Evolutionary conservation across 2,329 filamentous ascomycete species (phyloP).

Genomic region (Curvularia hawaiiensis): DNA sequence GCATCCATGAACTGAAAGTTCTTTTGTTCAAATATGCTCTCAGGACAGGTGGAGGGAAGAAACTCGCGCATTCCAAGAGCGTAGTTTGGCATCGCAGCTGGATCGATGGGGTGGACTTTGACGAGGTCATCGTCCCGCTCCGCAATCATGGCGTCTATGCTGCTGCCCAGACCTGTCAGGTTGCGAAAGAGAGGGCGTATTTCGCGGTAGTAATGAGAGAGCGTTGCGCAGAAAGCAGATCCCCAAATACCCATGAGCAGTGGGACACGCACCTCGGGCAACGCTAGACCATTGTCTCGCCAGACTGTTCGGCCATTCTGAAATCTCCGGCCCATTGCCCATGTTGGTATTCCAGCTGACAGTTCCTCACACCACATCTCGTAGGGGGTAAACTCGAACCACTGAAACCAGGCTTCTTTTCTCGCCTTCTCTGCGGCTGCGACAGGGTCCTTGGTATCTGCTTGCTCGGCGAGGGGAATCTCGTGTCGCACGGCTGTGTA

Average conservation of each 20-base stretch:
- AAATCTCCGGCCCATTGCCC: conserved; percentile 87
- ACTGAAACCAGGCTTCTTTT: conserved; percentile 90
- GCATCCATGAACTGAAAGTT: conserved; percentile 83
- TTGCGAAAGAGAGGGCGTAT: conserved; percentile 80
- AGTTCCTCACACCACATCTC: conserved; percentile 96
- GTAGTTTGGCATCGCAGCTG: conserved; percentile 89
- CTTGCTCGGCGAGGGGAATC: conserved; percentile 70
- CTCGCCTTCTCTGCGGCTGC: conserved; percentile 53
- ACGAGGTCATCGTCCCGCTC: conserved; percentile 82
- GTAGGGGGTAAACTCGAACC: conserved; percentile 91
- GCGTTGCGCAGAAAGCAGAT: conserved; percentile 91
- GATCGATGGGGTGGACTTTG: conserved; percentile 94
- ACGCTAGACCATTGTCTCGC: conserved; percentile 67
- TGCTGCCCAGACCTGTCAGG: conserved; percentile 70
- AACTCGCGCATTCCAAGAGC: conserved; percentile 78
- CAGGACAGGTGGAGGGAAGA: conserved; percentile 77
- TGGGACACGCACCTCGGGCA: conserved; percentile 84
- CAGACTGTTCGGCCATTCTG: conserved; percentile 70
- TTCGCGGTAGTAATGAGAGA: conserved; percentile 96
- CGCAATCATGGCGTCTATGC: conserved; percentile 81
- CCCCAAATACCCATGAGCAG: conserved; percentile 94
- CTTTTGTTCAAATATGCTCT: conserved; percentile 71
- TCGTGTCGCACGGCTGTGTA: conserved; percentile 96
- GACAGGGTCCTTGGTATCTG: conserved; percentile 42
- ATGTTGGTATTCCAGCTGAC: conserved; percentile 88